A percentile compares a stretch with the other conserved stretches of the same genome.
Conservation (phyloP, 371 early-diverging fungal genomes). For the Rhizomucor miehei region DNA sequence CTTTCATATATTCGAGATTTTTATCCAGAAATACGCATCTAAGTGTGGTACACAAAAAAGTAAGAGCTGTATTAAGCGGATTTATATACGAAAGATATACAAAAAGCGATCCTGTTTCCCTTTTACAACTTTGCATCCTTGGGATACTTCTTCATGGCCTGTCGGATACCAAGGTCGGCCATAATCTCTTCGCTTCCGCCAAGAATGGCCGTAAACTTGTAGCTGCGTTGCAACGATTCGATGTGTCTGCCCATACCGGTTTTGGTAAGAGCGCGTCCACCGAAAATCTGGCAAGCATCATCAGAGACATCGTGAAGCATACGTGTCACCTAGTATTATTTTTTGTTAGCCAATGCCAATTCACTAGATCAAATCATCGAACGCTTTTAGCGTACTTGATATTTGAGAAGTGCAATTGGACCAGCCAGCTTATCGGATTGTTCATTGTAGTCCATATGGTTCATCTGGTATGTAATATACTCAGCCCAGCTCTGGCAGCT, state of each 20-base stretch:
- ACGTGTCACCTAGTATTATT: constrained; percentile 36
- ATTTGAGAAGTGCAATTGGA: constrained; percentile 65
- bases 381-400: constrained; percentile 18
- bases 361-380: too few species aligned
- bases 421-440: constrained; percentile 65
- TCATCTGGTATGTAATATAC: constrained; percentile 65
- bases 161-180: constrained; percentile 51
- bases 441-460: constrained; percentile 58
- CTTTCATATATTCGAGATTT: too few species aligned
- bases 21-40: too few species aligned
- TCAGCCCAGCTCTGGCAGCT: constrained; percentile 62
- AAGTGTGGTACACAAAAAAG: too few species aligned
- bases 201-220: constrained; percentile 67
- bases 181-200: constrained; percentile 82
- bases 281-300: constrained; percentile 71
- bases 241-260: constrained; percentile 62
- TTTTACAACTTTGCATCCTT: constrained; percentile 19
- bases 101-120: not conserved
- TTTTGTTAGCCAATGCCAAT: too few species aligned
- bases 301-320: constrained; percentile 57
- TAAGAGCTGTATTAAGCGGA: too few species aligned
- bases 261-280: constrained; percentile 65
- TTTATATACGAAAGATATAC: too few species aligned
- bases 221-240: constrained; percentile 54
- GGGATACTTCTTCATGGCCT: constrained; percentile 43